Evolutionary conservation across 352 stramenopile species (phyloP).

Genomic region (Globisporangium nagaii): DNA sequence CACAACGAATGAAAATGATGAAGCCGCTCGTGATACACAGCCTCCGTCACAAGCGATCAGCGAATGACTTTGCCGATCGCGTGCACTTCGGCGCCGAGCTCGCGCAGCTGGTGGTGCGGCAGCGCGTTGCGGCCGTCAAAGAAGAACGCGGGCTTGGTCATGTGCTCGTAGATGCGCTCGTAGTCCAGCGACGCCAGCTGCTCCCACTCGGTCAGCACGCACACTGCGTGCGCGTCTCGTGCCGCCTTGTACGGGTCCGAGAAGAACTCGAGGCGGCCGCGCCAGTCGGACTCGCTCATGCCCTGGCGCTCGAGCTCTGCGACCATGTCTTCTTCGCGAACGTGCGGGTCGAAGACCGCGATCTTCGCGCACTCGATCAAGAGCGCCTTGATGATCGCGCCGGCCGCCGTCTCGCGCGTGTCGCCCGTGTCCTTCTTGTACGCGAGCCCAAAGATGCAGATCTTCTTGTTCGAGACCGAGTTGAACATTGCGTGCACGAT

Average conservation of each 20-base stretch:
- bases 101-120: conserved; percentile 89
- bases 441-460: conserved; percentile 98
- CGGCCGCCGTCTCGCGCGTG: conserved; percentile 97
- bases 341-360: conserved; percentile 97
- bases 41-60: not conserved
- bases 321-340: conserved; percentile 94
- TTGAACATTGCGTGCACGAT: conserved; percentile 99
- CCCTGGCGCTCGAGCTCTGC: conserved; percentile 82
- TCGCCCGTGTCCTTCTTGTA: conserved; percentile 99
- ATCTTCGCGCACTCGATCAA: conserved; percentile 95
- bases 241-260: conserved; percentile 90
- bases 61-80: conserved; percentile 79
- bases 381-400: conserved; percentile 96
- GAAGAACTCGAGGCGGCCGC: conserved; percentile 21
- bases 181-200: conserved; percentile 98
- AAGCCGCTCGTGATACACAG: not conserved
- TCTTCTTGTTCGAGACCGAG: conserved; percentile 99
- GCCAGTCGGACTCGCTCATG: conserved; percentile 74
- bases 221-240: conserved; percentile 90
- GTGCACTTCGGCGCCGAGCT: conserved; percentile 98
- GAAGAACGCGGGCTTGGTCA: conserved; percentile 99
- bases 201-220: conserved; percentile 41
- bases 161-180: conserved; percentile 92
- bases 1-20: not conserved
- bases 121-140: conserved; percentile 99